Percentiles rank a stretch among this genome's conserved stretches.
Evolutionary conservation across 2,329 filamentous ascomycete genomes (phyloP).

Genomic region (Scedosporium dehoogii): DNA sequence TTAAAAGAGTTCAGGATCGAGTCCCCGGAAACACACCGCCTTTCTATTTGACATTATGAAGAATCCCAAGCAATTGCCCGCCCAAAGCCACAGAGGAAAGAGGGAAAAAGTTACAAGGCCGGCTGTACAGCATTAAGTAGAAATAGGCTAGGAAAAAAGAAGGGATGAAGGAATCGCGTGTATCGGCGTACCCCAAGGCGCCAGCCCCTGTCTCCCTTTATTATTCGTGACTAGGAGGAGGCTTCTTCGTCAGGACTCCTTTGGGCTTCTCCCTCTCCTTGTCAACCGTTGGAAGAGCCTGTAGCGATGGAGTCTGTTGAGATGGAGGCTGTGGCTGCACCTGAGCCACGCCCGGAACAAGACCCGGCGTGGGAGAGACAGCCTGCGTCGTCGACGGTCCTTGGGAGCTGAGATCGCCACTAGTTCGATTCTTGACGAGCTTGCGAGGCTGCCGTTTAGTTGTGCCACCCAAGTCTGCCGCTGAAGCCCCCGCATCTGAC

Average conservation of each 20-base stretch:
- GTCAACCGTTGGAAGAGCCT: not conserved
- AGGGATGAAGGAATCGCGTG: no score
- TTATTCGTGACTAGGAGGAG: not conserved
- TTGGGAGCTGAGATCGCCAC: not conserved
- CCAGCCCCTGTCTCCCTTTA: no score
- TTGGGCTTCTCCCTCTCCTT: not conserved
- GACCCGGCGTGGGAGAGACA: not conserved
- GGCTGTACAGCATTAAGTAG: no score
- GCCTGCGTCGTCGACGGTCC: not conserved
- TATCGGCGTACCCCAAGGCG: no score
- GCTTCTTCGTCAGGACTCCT: constrained; percentile 4
- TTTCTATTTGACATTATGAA: not conserved
- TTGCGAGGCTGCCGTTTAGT: not conserved
- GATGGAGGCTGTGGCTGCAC: not conserved
- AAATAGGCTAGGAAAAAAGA: no score
- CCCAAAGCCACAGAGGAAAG: no score
- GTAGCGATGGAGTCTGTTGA: not conserved
- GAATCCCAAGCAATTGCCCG: no score
- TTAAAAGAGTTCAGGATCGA: not conserved
- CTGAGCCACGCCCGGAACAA: not conserved
- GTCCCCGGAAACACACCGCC: not conserved
- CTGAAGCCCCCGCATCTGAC: not conserved
- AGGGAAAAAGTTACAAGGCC: no score
- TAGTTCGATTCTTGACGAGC: not conserved
- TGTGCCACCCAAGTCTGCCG: not conserved